These are phyloP conservation scores for Colletotrichum higginsianum DNA, from an alignment of 2,329 filamentous ascomycete species.

Conservation along the genomic window DNA sequence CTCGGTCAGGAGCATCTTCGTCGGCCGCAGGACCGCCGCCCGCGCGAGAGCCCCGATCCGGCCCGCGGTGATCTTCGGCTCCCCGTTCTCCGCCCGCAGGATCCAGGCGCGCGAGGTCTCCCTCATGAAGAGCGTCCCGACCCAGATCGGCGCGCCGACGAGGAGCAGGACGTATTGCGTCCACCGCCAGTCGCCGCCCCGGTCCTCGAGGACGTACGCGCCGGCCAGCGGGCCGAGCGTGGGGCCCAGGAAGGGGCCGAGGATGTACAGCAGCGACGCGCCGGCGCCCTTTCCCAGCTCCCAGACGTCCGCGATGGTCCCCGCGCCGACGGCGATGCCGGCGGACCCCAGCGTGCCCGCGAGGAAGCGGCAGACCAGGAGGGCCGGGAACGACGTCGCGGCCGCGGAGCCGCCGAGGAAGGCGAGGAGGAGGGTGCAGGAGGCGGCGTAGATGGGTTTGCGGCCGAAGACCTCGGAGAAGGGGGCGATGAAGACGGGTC, in stretches of 20 bases:
- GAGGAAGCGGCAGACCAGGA: constrained; percentile 78
- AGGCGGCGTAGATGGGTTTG: constrained; percentile 78
- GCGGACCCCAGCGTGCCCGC: constrained; percentile 79
- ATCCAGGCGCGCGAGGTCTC: constrained; percentile 42
- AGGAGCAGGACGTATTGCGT: constrained; percentile 45
- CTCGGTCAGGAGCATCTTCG: constrained; percentile 44
- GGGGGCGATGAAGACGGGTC: constrained; percentile 83
- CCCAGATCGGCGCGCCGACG: constrained; percentile 33
- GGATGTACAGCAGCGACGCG: constrained; percentile 83
- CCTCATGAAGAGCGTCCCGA: constrained; percentile 13
- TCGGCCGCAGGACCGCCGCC: constrained; percentile 36
- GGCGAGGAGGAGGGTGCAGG: constrained; percentile 76
- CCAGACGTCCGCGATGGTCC: constrained; percentile 83
- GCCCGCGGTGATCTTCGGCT: constrained; percentile 11
- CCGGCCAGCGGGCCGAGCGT: constrained; percentile 66
- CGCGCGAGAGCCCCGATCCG: constrained; percentile 1
- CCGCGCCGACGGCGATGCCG: constrained; percentile 82
- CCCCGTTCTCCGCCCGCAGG: constrained; percentile 24
- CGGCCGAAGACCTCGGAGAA: constrained; percentile 79
- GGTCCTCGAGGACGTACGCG: constrained; percentile 50
- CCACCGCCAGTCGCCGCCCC: constrained; percentile 44
- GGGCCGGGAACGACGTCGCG: constrained; percentile 75
- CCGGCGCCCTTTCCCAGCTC: constrained; percentile 67
- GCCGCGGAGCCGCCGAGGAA: constrained; percentile 77
- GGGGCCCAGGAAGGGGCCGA: constrained; percentile 76